Conservation (phyloP, 2,329 filamentous ascomycete species). For the Nigrospora osmanthi region DNA sequence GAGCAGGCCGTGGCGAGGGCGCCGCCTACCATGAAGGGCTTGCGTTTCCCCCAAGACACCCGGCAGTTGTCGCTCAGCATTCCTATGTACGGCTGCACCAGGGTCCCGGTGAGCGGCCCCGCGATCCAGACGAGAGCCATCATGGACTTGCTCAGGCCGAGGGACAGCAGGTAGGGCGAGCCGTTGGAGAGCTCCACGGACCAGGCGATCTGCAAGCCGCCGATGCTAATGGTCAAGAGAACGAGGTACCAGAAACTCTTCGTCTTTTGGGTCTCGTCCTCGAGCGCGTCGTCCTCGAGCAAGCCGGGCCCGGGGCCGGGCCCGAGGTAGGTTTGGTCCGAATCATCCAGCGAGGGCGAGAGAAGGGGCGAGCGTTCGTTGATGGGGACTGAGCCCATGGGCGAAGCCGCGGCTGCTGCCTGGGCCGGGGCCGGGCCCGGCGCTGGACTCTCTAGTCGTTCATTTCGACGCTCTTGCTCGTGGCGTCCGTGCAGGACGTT, state of each 20-base stretch:
- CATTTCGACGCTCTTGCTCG: too few species aligned
- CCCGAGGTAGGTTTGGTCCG: conserved; percentile 19
- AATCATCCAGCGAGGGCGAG: conserved; percentile 23
- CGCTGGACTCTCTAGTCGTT: too few species aligned
- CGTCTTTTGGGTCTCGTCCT: conserved; percentile 49
- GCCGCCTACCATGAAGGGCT: conserved; percentile 73
- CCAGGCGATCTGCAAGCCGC: conserved; percentile 90
- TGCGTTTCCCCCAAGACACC: conserved; percentile 66
- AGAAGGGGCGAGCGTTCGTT: conserved; percentile 43
- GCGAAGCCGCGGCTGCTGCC: too few species aligned
- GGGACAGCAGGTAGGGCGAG: conserved; percentile 73
- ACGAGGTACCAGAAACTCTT: conserved; percentile 84
- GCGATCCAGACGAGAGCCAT: conserved; percentile 83
- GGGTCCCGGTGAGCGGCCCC: conserved; percentile 67
- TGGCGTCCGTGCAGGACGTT: too few species aligned
- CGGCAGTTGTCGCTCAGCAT: conserved; percentile 75
- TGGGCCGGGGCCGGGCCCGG: too few species aligned
- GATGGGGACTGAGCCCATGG: conserved; percentile 6
- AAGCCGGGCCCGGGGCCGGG: not conserved
- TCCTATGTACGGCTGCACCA: conserved; percentile 78
- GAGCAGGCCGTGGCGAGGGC: conserved; percentile 58
- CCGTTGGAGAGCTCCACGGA: conserved; percentile 91
- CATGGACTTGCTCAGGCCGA: conserved; percentile 75
- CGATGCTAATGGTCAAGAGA: conserved; percentile 77
- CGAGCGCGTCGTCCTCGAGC: conserved; percentile 27